Evolutionary conservation across 495 filamentous ascomycete species (phyloP), one percentile per base, ranked within the genome.

Genomic region (Hypoxylon rickii): DNA sequence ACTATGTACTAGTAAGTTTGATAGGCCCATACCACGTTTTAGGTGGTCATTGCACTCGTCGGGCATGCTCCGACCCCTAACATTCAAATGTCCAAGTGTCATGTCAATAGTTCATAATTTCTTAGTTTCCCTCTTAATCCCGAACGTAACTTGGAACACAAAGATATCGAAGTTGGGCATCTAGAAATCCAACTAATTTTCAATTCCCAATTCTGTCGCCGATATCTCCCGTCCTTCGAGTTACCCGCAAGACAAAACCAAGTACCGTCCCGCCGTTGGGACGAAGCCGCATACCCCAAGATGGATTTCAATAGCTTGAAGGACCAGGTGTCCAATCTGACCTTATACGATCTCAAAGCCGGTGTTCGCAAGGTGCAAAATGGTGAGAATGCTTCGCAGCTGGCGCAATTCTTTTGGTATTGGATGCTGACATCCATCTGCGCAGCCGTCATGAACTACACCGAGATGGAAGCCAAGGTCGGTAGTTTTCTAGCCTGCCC

Each of bases 391-490:
- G 44, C n/a, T 42, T 16, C 2, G 21, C 20, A 2, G 20, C 42
- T 7, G 8, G 40, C 51, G 44, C 32, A 10, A 8, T n/a, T 18
- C 26, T n/a, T 42, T 32, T 51, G 31, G 42, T 32, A n/a, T 29
- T 15, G 38, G 42, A 63, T 58, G 52, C 55, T 58, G 17, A 63
- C 31, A 51, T n/a, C 18, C 41, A 44, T 33, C 15, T 31, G 44
- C 58, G 47, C 66, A 97, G 93, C 92, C 58, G 93, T 98, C 33
- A 97, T 97, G 94, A 98, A 97, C 73, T 97, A 93, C 72, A 98
- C 94, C n/a, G 94, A 97, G 70, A 97, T 97, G 93, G 94, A 99
- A 75, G 78, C 92, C 47, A 99, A 97, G 89, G 92, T 94, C 58
- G 59, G 77, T 77, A 34, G 1, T 31, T 36, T 5, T 39, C 24